Evolutionary conservation across 2,329 filamentous ascomycete species (phyloP).

Genomic region (Ophiocordyceps camponoti-rufipedis): DNA sequence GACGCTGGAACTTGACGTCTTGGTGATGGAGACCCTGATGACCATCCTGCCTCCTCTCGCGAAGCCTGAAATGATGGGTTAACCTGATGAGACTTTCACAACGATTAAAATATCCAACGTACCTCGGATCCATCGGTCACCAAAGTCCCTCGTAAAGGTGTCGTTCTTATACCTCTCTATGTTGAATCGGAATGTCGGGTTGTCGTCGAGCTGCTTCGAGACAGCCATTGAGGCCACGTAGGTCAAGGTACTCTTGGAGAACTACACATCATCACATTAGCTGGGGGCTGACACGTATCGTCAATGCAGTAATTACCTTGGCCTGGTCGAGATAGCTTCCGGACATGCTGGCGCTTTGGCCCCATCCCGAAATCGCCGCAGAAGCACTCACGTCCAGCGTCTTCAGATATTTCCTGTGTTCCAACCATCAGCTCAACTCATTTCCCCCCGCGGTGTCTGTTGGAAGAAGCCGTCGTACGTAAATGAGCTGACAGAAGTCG

Average conservation of each 20-base stretch:
- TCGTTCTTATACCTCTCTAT: background rate
- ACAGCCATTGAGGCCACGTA: background rate
- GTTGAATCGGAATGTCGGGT: background rate
- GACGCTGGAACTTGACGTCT: background rate
- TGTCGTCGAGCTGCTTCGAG: background rate
- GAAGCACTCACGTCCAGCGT: background rate
- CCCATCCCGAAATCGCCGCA: background rate
- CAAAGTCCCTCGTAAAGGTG: background rate
- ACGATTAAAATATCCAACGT: too few species aligned
- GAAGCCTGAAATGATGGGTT: background rate
- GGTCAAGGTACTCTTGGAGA: background rate
- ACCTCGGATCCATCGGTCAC: conserved; percentile 1
- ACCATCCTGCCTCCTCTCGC: background rate
- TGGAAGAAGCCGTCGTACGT: too few species aligned
- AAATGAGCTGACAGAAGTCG: too few species aligned
- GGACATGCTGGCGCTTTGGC: background rate
- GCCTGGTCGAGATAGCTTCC: conserved; percentile 1
- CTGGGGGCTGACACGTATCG: background rate
- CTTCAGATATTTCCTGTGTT: background rate
- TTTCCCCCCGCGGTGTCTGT: too few species aligned
- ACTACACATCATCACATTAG: background rate
- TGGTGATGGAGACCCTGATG: background rate
- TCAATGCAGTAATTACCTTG: background rate
- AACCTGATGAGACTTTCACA: too few species aligned
- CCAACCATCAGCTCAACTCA: too few species aligned